These are phyloP conservation scores for Tuctoria greenei DNA, from an alignment of 176 grass and related monocot species.

Conservation along the genomic window DNA sequence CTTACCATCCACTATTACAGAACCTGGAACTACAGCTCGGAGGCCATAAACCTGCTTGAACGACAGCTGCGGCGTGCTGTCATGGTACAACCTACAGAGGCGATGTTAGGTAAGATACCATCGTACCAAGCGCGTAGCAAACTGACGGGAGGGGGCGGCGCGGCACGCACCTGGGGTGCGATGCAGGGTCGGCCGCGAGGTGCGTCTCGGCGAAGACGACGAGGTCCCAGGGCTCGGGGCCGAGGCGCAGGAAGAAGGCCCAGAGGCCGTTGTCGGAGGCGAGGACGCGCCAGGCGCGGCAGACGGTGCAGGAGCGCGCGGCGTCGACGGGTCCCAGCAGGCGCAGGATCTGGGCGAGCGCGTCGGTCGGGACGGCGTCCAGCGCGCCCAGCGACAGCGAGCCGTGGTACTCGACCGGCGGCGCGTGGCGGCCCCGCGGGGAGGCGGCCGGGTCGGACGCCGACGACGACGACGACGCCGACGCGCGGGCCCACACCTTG, in stretches of 20 bases:
- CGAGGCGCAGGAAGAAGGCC: conserved; percentile 68
- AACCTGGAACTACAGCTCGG: conserved; percentile 58
- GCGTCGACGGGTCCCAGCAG: conserved; percentile 63
- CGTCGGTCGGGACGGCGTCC: conserved; percentile 67
- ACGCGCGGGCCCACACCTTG: conserved; percentile 64
- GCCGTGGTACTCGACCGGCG: conserved; percentile 17
- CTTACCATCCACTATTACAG: conserved; percentile 87
- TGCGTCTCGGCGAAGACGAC: conserved; percentile 87
- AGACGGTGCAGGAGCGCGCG: conserved; percentile 52
- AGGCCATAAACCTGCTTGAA: conserved; percentile 73
- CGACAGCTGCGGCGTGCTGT: conserved; percentile 44
- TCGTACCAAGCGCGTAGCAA: background rate
- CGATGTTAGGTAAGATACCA: conserved; percentile 18
- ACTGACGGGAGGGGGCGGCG: background rate
- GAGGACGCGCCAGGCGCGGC: conserved; percentile 63
- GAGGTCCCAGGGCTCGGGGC: conserved; percentile 73
- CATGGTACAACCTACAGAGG: conserved; percentile 52
- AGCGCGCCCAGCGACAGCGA: conserved; percentile 65
- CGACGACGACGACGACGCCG: background rate
- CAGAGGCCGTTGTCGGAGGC: conserved; percentile 77
- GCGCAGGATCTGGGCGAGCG: conserved; percentile 74
- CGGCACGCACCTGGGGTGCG: conserved; percentile 27
- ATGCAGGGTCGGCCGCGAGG: conserved; percentile 41
- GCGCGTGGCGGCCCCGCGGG: conserved; percentile 5
- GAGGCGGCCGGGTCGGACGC: conserved; percentile 24